Evolutionary conservation across 345 rosid species (phyloP), one percentile per base, ranked within the genome.

Genomic region (Brassica nigra): DNA sequence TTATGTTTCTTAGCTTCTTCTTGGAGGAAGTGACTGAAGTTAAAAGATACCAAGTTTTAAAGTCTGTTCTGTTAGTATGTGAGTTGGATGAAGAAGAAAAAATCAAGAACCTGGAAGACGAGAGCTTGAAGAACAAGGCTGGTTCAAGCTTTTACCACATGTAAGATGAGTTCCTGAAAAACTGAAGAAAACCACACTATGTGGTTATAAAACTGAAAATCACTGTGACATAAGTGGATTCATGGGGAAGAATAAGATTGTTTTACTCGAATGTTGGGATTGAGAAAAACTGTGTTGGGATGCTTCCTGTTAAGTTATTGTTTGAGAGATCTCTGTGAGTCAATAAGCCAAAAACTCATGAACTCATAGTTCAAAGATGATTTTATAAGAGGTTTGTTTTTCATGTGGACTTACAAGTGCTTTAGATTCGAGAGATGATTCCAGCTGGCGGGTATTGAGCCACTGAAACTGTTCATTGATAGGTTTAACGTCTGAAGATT

Each of bases 381-480:
- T 55, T 0, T 66, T 10, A 57, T 8, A 18, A 42, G 77, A 47
- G 78, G 34, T 34, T 30, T 31, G 75, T 70, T 75, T 75, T 34
- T 80, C 7, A 12, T 0, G 28, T 16, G 66, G 70, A 73, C 91
- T 86, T 86, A 94, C 97, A 94, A 73, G 79, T 84, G 77, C 82
- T 88, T 90, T 70, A 94, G 86, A 81, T 91, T 87, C 8, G 88
- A 78, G 63, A 94, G 89, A 68, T 81, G 87, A 54, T 82, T 85
- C 98, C 97, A 94, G 66, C 80, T 71, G 28, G 44, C 10, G 0
- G 98, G 97, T 84, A 94, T 90, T 5, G 91, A 84, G 66, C 97
- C 97, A 36, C 61, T 86, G 90, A 94, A 90, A 71, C 84, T 86
- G 75, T 94, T 94, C 71, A 85, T 85, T 34, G 97, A 95, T 15